Conservation (phyloP, 257 asterid genomes). For the Gentiana dahurica region DNA sequence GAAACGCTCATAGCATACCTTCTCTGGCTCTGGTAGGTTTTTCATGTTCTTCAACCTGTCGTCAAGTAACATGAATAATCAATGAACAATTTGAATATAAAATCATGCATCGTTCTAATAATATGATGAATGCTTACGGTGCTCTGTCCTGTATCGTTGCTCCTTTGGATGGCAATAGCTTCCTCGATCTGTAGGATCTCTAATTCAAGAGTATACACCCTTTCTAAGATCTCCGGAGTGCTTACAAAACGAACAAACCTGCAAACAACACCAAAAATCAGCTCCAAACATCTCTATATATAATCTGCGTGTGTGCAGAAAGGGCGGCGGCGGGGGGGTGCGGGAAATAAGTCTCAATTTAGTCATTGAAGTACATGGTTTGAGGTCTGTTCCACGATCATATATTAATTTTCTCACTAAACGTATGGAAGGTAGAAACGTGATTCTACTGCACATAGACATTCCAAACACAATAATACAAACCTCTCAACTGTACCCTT, state of each 20-base stretch:
- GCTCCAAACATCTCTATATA: neutral
- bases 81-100: slow-evolving; percentile 1
- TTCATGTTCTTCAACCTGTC: slow-evolving; percentile 51
- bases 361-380: too few species aligned
- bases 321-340: too few species aligned
- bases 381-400: too few species aligned
- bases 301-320: too few species aligned
- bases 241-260: slow-evolving; percentile 99
- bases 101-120: too few species aligned
- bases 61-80: slow-evolving; percentile 12
- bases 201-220: slow-evolving; percentile 70
- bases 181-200: slow-evolving; percentile 90
- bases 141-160: slow-evolving; percentile 41
- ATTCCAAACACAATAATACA: slow-evolving; percentile 6
- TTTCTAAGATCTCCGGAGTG: slow-evolving; percentile 95
- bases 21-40: slow-evolving; percentile 40
- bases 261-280: slow-evolving; percentile 20
- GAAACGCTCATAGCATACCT: slow-evolving; percentile 34
- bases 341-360: too few species aligned
- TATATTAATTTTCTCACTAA: too few species aligned
- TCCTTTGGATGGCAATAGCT: slow-evolving; percentile 60
- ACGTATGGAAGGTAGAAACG: too few species aligned
- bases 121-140: slow-evolving; percentile 30
- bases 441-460: too few species aligned
- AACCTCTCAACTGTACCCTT: slow-evolving; percentile 95